Conservation (phyloP, 2,329 filamentous ascomycete genomes). For the Exserohilum rostratum region DNA sequence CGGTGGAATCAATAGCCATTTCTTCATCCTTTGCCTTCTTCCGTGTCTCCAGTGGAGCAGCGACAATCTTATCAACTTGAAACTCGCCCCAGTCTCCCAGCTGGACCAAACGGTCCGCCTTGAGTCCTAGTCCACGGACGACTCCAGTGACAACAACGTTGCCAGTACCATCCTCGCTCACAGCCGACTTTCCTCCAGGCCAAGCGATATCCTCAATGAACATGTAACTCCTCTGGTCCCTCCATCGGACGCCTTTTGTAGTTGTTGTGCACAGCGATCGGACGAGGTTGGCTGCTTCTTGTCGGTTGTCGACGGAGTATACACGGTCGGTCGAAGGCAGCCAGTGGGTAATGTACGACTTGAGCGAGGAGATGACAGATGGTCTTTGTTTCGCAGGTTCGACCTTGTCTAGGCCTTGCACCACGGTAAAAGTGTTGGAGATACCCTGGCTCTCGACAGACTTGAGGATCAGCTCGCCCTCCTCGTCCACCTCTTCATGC, state of each 20-base stretch:
- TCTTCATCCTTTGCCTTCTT: constrained; percentile 66
- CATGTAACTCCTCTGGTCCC: constrained; percentile 96
- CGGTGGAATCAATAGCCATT: constrained; percentile 70
- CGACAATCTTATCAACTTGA: constrained; percentile 86
- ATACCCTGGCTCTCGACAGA: constrained; percentile 93
- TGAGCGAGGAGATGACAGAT: constrained; percentile 80
- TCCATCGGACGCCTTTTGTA: constrained; percentile 93
- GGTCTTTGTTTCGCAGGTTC: constrained; percentile 79
- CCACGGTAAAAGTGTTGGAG: constrained; percentile 86
- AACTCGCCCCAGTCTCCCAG: constrained; percentile 94
- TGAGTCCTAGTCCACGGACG: constrained; percentile 83
- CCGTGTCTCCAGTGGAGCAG: constrained; percentile 68
- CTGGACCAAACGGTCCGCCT: constrained; percentile 87
- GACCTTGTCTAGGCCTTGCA: constrained; percentile 77
- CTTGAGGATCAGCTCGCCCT: constrained; percentile 84
- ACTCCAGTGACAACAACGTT: constrained; percentile 80
- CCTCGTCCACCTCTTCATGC: constrained; percentile 78
- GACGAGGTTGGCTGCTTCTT: constrained; percentile 90
- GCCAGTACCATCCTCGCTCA: constrained; percentile 56
- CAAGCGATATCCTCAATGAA: constrained; percentile 82
- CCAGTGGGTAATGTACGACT: constrained; percentile 92
- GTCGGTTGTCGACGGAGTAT: constrained; percentile 83
- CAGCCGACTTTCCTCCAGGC: constrained; percentile 56
- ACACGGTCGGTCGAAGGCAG: constrained; percentile 92
- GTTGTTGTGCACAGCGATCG: constrained; percentile 88